phyloP scores from a whole-genome alignment of 1,284 basidiomycete species.

The Clitocybe nebularis region DNA sequence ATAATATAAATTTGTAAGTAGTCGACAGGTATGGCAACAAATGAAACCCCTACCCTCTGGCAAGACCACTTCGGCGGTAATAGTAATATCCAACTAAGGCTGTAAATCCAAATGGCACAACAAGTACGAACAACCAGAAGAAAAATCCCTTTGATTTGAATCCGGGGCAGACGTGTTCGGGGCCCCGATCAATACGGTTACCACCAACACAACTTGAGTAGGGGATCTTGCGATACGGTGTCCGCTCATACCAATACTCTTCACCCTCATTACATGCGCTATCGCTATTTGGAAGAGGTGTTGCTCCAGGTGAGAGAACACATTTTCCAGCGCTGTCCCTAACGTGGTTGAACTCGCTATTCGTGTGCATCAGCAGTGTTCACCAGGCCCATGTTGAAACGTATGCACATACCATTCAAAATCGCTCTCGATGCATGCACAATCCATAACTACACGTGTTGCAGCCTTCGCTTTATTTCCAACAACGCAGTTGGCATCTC shows the following conservation, averaged over 20 bases:
- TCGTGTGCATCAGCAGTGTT: not conserved
- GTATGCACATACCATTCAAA: slow-evolving; percentile 84
- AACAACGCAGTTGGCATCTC: slow-evolving; percentile 80
- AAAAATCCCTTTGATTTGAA: slow-evolving; percentile 63
- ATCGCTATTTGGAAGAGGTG: slow-evolving; percentile 55
- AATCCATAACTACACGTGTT: slow-evolving; percentile 62
- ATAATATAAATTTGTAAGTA: slow-evolving; percentile 11
- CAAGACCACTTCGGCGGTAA: slow-evolving; percentile 63
- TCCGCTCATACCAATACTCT: slow-evolving; percentile 88
- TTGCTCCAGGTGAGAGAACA: slow-evolving; percentile 67
- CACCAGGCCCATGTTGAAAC: not conserved
- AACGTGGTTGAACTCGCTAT: slow-evolving; percentile 83
- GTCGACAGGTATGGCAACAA: slow-evolving; percentile 8
- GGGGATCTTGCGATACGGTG: slow-evolving; percentile 84
- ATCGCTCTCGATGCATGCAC: slow-evolving; percentile 69
- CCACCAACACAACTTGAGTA: slow-evolving; percentile 84
- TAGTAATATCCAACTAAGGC: slow-evolving; percentile 77
- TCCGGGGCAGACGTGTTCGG: slow-evolving; percentile 75
- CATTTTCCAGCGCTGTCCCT: slow-evolving; percentile 70
- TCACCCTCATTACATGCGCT: slow-evolving; percentile 60
- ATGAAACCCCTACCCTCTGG: slow-evolving; percentile 58
- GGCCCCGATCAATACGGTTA: slow-evolving; percentile 66
- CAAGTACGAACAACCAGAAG: slow-evolving; percentile 80
- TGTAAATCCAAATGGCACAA: slow-evolving; percentile 74
- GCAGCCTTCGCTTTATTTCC: slow-evolving; percentile 60